Evolutionary conservation across 2,329 filamentous ascomycete genomes (phyloP).

Genomic region (Penicillium sp.): DNA sequence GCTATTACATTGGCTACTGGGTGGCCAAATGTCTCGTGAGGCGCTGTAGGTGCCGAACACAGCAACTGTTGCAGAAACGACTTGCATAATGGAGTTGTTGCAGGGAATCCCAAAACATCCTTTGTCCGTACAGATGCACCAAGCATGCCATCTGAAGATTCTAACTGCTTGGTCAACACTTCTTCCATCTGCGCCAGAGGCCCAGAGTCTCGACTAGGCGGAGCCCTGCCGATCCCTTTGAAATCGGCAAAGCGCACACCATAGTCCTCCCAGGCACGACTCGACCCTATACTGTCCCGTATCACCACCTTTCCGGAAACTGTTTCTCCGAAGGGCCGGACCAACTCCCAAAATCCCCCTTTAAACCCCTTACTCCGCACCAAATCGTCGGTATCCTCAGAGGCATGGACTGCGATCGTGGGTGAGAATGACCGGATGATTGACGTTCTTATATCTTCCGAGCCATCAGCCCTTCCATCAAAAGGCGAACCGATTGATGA

Average conservation of each 20-base stretch:
- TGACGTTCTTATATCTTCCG: slow-evolving; percentile 60
- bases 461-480: slow-evolving; percentile 52
- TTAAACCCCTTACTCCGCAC: slow-evolving; percentile 80
- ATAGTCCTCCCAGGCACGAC: slow-evolving; percentile 83
- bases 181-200: slow-evolving; percentile 66
- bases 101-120: slow-evolving; percentile 30
- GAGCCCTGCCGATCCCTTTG: slow-evolving; percentile 42
- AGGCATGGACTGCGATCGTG: slow-evolving; percentile 83
- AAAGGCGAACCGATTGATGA: slow-evolving; percentile 48
- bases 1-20: slow-evolving; percentile 93
- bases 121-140: slow-evolving; percentile 29
- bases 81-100: slow-evolving; percentile 75
- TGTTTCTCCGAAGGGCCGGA: slow-evolving; percentile 86
- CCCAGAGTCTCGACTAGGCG: slow-evolving; percentile 39
- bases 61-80: slow-evolving; percentile 80
- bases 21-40: slow-evolving; percentile 91
- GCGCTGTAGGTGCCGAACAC: slow-evolving; percentile 71
- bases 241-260: slow-evolving; percentile 80
- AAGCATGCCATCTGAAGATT: slow-evolving; percentile 64
- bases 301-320: slow-evolving; percentile 86
- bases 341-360: slow-evolving; percentile 75
- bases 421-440: slow-evolving; percentile 85
- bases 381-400: slow-evolving; percentile 77
- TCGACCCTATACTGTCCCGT: slow-evolving; percentile 82
- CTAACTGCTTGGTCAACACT: slow-evolving; percentile 74